Evolutionary conservation across 1,139 yeast genomes (phyloP).

Genomic region (Taiozyma onychis): DNA sequence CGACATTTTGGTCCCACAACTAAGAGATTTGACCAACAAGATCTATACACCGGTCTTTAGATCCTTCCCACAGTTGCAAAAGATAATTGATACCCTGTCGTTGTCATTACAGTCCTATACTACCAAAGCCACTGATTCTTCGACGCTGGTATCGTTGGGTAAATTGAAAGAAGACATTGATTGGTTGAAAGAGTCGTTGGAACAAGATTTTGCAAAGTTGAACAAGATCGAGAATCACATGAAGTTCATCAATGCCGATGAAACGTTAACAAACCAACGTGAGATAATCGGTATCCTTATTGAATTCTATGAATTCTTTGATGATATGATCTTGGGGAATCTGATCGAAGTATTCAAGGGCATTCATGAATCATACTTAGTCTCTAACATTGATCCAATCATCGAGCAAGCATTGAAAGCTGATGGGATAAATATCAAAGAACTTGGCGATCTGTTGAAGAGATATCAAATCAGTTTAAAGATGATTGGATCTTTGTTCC

Average conservation of each 20-base stretch:
- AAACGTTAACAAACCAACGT: slow-evolving; percentile 17
- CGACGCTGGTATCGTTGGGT: background rate
- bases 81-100: slow-evolving; percentile 1
- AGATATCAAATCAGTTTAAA: background rate
- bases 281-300: slow-evolving; percentile 17
- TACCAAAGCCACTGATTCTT: background rate
- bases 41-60: slow-evolving; percentile 7
- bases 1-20: slow-evolving; percentile 4
- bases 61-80: slow-evolving; percentile 4
- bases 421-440: background rate
- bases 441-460: background rate
- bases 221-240: slow-evolving; percentile 15
- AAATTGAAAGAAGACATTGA: slow-evolving; percentile 14
- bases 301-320: slow-evolving; percentile 17
- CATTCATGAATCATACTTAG: background rate
- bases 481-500: background rate
- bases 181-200: slow-evolving; percentile 17
- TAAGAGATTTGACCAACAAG: slow-evolving; percentile 4
- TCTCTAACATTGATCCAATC: background rate
- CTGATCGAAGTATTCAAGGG: slow-evolving; percentile 13
- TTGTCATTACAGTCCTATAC: background rate
- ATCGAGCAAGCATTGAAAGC: background rate
- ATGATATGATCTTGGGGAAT: slow-evolving; percentile 17
- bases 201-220: slow-evolving; percentile 11
- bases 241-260: slow-evolving; percentile 19